Base-by-base conservation (phyloP, 305 asterid genomes). In the Fraxinus xanthoxyloides region DNA sequence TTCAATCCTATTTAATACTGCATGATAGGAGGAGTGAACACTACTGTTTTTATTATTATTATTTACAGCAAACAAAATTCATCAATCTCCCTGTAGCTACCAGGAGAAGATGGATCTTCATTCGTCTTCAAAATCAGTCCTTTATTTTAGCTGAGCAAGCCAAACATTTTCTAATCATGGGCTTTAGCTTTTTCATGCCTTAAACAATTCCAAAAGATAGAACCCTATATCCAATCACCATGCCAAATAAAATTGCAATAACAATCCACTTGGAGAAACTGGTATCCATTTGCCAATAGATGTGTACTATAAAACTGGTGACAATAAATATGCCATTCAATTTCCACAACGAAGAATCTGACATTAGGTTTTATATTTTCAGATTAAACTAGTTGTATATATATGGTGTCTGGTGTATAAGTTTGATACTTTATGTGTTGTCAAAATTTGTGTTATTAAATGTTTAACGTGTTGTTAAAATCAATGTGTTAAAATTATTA, bases 261-360 rank as follows among this genome's bases (percentile, higher is more conserved):
- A 89, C 93, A 46, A 84, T 72, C 97, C 94, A 92, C 80, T 92
- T 92, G 0, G 93, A 90, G 35, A 88, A 87, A 2, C 85, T 85
- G 87, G 88, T 85, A 19, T 92, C 87, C 36, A 92, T 89, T 78
- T 92, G 92, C 89, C 90, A 92, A 46, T 87, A 85, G n/a, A n/a
- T n/a, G n/a, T n/a, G n/a, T n/a, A n/a, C n/a, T n/a, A n/a, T n/a
- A n/a, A n/a, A n/a, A n/a, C n/a, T n/a, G n/a, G n/a, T n/a, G n/a
- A n/a, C n/a, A n/a, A n/a, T n/a, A n/a, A n/a, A n/a, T n/a, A n/a
- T n/a, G n/a, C n/a, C n/a, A n/a, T n/a, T n/a, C n/a, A n/a, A n/a
- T n/a, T n/a, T n/a, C n/a, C n/a, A n/a, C n/a, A n/a, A n/a, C n/a
- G n/a, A n/a, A n/a, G n/a, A n/a, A n/a, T n/a, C n/a, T n/a, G n/a